These are phyloP conservation scores for Pterocarpus santalinus DNA, from an alignment of 306 rosid species.

Conservation along the genomic window DNA sequence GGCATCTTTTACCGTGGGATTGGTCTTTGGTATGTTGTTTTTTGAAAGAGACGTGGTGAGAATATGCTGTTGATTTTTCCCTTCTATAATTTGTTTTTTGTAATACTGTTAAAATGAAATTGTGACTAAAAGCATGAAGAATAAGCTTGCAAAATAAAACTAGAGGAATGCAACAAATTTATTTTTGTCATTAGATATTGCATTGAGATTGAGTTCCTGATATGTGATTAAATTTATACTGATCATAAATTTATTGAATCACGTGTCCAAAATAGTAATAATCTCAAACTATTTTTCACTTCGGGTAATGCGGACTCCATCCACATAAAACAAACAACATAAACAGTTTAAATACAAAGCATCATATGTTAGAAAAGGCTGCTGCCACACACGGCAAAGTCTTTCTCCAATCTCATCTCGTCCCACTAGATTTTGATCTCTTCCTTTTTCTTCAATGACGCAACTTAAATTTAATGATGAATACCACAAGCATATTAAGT, in stretches of 20 bases:
- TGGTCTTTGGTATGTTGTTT: slow-evolving; percentile 8
- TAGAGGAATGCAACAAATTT: not conserved
- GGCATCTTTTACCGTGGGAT: slow-evolving; percentile 31
- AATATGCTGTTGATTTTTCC: not conserved
- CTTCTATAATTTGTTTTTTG: not conserved
- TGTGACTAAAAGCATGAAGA: not conserved
- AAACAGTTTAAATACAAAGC: too few relatives aligned
- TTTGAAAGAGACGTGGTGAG: slow-evolving; percentile 21
- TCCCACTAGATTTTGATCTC: too few relatives aligned
- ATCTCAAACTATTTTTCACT: not conserved
- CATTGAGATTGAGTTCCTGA: not conserved
- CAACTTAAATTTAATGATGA: too few relatives aligned
- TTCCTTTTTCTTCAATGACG: too few relatives aligned
- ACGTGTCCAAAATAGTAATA: not conserved
- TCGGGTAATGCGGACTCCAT: not conserved
- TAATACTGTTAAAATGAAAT: not conserved
- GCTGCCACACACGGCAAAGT: not conserved
- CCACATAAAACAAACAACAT: not conserved
- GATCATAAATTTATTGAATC: not conserved
- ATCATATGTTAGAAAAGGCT: not conserved
- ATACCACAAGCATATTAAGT: too few relatives aligned
- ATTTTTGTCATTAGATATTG: not conserved
- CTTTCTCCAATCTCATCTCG: too few relatives aligned
- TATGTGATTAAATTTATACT: not conserved
- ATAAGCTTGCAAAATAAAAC: not conserved